Evolutionary conservation across 2,329 filamentous ascomycete species (phyloP).

Genomic region (Paecilomyces dactylethromorphus): DNA sequence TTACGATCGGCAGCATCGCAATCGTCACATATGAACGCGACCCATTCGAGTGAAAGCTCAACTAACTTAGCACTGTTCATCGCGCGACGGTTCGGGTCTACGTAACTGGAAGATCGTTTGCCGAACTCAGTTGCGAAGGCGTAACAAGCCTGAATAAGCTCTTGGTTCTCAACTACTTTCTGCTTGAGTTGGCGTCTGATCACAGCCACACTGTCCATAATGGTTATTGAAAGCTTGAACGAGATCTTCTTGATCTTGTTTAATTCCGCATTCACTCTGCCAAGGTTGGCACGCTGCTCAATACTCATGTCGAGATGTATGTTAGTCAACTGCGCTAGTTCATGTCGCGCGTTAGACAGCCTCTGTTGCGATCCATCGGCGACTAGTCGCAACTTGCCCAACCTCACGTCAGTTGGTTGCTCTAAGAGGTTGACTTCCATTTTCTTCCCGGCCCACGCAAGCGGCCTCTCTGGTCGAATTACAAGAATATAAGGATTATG

Average conservation of each 20-base stretch:
- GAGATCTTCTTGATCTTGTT: conserved; percentile 93
- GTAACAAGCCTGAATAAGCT: conserved; percentile 96
- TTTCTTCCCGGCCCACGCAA: conserved; percentile 75
- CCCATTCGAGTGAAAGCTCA: conserved; percentile 90
- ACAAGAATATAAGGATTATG: conserved; percentile 77
- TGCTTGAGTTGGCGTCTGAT: conserved; percentile 71
- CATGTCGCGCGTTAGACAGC: conserved; percentile 68
- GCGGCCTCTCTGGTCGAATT: conserved; percentile 68
- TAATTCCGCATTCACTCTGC: conserved; percentile 82
- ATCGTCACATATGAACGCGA: conserved; percentile 96
- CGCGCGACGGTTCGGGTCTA: conserved; percentile 89
- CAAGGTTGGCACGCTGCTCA: conserved; percentile 87
- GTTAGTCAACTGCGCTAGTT: conserved; percentile 71
- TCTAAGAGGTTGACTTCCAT: conserved; percentile 66
- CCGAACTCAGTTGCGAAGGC: conserved; percentile 99
- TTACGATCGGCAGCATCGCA: conserved; percentile 89
- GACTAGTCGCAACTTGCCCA: conserved; percentile 78
- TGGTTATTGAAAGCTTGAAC: conserved; percentile 93
- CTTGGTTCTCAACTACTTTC: conserved; percentile 76
- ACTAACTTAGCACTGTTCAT: conserved; percentile 98
- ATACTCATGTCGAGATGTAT: conserved; percentile 83
- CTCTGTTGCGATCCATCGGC: conserved; percentile 78
- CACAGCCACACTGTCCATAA: conserved; percentile 97
- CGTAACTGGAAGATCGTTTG: conserved; percentile 85
- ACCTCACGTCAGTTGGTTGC: conserved; percentile 75